These are phyloP conservation scores for Erysimum cheiranthoides DNA, from an alignment of 345 rosid genomes.

Conservation along the genomic window DNA sequence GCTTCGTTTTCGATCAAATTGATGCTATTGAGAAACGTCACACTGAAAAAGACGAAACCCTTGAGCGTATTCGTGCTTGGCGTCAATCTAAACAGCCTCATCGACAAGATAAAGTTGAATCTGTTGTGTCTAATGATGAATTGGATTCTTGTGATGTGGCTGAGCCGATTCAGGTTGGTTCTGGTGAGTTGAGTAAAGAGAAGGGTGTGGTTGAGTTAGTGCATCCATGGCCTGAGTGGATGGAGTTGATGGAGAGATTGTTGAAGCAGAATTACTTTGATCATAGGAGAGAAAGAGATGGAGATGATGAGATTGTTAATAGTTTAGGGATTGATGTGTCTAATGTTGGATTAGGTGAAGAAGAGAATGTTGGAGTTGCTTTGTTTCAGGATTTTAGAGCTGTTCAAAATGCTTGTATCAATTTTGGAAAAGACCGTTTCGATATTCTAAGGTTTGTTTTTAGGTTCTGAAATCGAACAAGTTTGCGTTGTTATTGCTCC, in stretches of 20 bases:
- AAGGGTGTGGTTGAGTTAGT: conserved; percentile 62
- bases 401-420: conserved; percentile 81
- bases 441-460: conserved; percentile 87
- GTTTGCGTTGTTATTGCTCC: background rate
- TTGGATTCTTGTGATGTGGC: conserved; percentile 2
- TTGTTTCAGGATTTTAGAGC: conserved; percentile 68
- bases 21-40: conserved; percentile 81
- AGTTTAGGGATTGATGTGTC: conserved; percentile 61
- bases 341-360: conserved; percentile 34
- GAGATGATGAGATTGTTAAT: conserved; percentile 61
- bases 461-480: background rate
- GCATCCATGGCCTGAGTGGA: conserved; percentile 99
- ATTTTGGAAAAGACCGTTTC: conserved; percentile 96
- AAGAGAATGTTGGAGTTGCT: conserved; percentile 57
- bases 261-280: conserved; percentile 94
- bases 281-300: conserved; percentile 69
- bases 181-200: background rate
- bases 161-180: background rate
- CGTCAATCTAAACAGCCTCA: conserved; percentile 68
- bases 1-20: conserved; percentile 92
- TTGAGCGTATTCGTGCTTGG: conserved; percentile 90
- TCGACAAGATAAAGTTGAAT: conserved; percentile 14
- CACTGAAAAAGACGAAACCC: conserved; percentile 65
- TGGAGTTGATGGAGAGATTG: conserved; percentile 86
- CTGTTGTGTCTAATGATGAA: background rate